These are phyloP conservation scores for Aspergillus heteromorphus DNA, from an alignment of 495 filamentous ascomycete species.

Conservation along the genomic window DNA sequence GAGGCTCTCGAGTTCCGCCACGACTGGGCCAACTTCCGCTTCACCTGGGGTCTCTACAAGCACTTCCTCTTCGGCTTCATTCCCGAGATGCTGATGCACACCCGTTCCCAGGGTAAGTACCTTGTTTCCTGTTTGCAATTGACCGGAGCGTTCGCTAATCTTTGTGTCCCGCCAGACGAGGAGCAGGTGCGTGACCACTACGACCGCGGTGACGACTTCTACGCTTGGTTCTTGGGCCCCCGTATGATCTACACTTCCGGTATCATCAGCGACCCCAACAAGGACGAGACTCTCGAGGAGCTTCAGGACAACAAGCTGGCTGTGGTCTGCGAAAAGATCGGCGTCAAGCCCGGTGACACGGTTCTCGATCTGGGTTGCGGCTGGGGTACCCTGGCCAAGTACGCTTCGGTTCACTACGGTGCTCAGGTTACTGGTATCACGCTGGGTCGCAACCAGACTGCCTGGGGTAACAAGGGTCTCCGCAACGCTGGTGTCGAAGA, in stretches of 20 bases:
- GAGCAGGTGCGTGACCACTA: conserved; percentile 74
- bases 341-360: conserved; percentile 53
- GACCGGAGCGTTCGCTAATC: conserved; percentile 4
- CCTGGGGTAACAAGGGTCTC: conserved; percentile 64
- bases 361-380: conserved; percentile 67
- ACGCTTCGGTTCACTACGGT: conserved; percentile 57
- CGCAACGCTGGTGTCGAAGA: conserved; percentile 55
- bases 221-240: conserved; percentile 68
- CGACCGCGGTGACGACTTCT: conserved; percentile 71
- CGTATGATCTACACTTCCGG: conserved; percentile 73
- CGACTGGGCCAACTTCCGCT: conserved; percentile 66
- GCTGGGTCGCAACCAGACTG: conserved; percentile 65
- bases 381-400: conserved; percentile 67
- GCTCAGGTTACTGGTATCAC: conserved; percentile 62
- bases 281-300: conserved; percentile 61
- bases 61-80: conserved; percentile 65
- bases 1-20: conserved; percentile 60
- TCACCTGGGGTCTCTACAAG: conserved; percentile 60
- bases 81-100: conserved; percentile 63
- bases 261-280: conserved; percentile 60
- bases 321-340: conserved; percentile 69
- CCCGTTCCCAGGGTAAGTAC: conserved; percentile 60
- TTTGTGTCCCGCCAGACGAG: conserved; percentile 48
- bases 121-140: neutral
- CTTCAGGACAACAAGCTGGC: conserved; percentile 68